phyloP scores from a whole-genome alignment of 2,329 filamentous ascomycete genomes.

The Pezicula radicicola region DNA sequence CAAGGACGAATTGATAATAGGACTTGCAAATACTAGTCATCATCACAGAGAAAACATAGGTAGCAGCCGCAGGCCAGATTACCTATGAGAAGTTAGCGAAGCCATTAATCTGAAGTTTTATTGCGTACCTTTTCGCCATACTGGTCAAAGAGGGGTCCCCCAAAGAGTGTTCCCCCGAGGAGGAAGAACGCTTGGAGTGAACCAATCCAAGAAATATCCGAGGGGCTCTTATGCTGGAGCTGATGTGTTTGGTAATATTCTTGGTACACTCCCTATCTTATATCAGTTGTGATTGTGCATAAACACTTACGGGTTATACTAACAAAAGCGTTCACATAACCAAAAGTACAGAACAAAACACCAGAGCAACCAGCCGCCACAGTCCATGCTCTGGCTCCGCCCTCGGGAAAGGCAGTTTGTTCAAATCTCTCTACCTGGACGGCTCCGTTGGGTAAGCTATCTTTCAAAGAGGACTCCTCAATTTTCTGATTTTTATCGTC shows the following conservation, averaged over 20 bases:
- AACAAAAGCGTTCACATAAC: conserved; percentile 42
- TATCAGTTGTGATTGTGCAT: neutral
- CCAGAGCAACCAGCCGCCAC: conserved; percentile 40
- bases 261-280: conserved; percentile 48
- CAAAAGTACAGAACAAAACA: conserved; percentile 44
- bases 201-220: conserved; percentile 57
- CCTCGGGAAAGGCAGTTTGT: conserved; percentile 46
- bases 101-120: neutral
- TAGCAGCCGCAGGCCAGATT: conserved; percentile 16
- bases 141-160: conserved; percentile 58
- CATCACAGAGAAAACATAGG: conserved; percentile 25
- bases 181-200: conserved; percentile 53
- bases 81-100: conserved; percentile 32
- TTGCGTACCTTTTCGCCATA: conserved; percentile 50
- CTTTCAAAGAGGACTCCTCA: neutral
- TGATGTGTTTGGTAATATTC: conserved; percentile 51
- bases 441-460: neutral
- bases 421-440: neutral
- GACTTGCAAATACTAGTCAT: conserved; percentile 32
- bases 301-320: neutral
- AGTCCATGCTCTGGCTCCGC: conserved; percentile 53
- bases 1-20: conserved; percentile 33
- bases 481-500: neutral
- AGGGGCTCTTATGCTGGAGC: conserved; percentile 43
- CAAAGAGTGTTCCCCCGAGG: conserved; percentile 45